Conservation (phyloP, 1,284 basidiomycete genomes). For the Marasmius tenuissimus region DNA sequence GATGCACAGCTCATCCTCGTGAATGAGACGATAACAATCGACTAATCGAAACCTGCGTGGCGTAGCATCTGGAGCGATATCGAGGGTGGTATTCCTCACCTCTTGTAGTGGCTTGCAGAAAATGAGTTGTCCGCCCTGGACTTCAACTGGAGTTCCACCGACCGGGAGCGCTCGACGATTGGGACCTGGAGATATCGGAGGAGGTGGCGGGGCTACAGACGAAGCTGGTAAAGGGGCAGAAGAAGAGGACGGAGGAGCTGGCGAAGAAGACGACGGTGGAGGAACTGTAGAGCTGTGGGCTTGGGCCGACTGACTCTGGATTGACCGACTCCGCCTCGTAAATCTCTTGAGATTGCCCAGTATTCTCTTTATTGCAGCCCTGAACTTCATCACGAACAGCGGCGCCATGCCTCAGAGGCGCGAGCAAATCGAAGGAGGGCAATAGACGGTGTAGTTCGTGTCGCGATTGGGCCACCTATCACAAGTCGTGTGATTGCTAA, state of each 20-base stretch:
- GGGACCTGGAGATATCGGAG: neutral
- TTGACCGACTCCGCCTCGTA: neutral
- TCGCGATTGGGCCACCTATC: no score
- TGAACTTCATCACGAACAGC: neutral
- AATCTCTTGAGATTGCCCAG: neutral
- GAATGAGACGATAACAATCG: slow-evolving; percentile 3
- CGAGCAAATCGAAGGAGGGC: no score
- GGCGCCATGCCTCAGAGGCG: no score
- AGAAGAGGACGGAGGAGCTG: no score
- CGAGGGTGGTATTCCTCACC: neutral
- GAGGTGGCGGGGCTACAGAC: no score
- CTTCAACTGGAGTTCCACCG: neutral
- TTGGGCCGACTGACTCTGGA: neutral
- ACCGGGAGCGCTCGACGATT: neutral
- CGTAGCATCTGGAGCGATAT: slow-evolving; percentile 7
- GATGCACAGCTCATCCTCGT: slow-evolving; percentile 4
- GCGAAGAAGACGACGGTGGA: no score
- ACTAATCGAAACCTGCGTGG: slow-evolving; percentile 11
- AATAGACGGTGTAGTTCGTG: no score
- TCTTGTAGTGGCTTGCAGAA: neutral
- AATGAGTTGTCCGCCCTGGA: neutral
- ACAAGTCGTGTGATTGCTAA: no score
- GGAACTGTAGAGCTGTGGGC: no score
- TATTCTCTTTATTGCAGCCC: neutral
- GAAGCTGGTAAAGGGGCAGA: no score